Evolutionary conservation across 176 grass and related monocot genomes (phyloP).

Genomic region (Cymbopogon citratus): DNA sequence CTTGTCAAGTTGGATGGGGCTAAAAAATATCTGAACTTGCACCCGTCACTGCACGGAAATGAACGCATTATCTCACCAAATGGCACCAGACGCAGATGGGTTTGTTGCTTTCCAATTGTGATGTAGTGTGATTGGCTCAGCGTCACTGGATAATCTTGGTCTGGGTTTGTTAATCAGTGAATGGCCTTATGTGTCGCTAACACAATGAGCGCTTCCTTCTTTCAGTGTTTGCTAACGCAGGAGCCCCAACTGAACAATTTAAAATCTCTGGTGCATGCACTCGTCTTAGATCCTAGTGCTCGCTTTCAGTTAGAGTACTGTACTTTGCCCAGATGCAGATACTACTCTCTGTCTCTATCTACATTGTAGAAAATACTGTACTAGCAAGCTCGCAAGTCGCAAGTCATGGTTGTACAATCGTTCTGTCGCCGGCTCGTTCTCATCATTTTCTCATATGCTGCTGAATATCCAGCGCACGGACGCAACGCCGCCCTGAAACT

Average conservation of each 20-base stretch:
- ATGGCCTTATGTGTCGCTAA: slow-evolving; percentile 28
- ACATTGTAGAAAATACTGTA: no score
- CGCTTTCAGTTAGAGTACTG: neutral
- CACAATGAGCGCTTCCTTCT: neutral
- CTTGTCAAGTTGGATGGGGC: neutral
- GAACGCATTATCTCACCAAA: slow-evolving; percentile 21
- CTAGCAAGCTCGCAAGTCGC: no score
- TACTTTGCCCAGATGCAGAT: neutral
- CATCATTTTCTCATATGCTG: neutral
- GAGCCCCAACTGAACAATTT: neutral
- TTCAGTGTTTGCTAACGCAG: neutral
- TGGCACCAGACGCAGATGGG: neutral
- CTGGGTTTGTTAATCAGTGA: neutral
- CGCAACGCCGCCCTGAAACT: neutral
- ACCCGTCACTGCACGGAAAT: neutral
- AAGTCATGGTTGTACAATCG: neutral
- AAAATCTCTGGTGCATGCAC: neutral
- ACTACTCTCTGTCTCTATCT: no score
- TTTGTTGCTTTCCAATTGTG: neutral
- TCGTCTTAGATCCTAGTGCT: neutral
- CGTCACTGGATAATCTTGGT: neutral
- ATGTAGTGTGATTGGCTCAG: neutral
- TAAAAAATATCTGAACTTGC: neutral
- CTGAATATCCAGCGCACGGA: neutral
- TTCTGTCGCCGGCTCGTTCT: neutral